Base-by-base conservation (phyloP, 768 basidiomycete genomes). In the Multifurca ochricompacta region DNA sequence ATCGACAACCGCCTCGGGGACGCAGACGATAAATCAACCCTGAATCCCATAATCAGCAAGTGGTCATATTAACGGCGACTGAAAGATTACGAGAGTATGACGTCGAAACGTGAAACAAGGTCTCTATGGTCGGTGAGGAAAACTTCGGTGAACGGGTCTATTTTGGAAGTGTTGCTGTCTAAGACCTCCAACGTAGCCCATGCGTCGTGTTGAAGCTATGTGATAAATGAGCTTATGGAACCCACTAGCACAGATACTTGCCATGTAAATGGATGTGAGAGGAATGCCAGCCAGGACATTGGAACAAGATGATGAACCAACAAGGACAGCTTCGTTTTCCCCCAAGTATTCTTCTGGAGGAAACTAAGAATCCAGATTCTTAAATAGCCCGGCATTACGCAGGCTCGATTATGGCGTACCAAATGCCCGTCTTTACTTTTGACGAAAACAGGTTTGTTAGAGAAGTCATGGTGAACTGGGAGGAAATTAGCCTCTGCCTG, bases 211-310 rank as follows among this genome's bases (percentile, higher is more conserved):
- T 74, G 74, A 31, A 93, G 78, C 90, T 93, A 60, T 51, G 34
- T n/a, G 7, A 48, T 13, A 34, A 16, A 54, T 53, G 9, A 53
- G 21, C 56, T 9, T 36, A 61, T n/a, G 52, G 32, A 27, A 31
- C 34, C 16, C 5, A 21, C 34, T 9, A 37, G 18, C 11, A 61
- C 28, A 53, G 11, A 34, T 27, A 42, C 76, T 62, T 66, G 93
- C 88, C 68, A 95, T 70, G 46, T 87, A 79, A 1, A 98, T 72
- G 1, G 91, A 92, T 2, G 86, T 78, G 13, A 80, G 61, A 18
- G 93, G 88, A 28, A 94, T 78, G 8, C 79, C 82, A 0, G 83
- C 79, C 19, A 95, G 68, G 9, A 94, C 64, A 65, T 99, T 98
- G 43, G 86, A 73, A 7, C 76, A 75, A 0, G 91, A 89, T 0